Percentiles rank a stretch among this genome's conserved stretches.
Evolutionary conservation across 2,329 filamentous ascomycete genomes (phyloP).

Genomic region (Trichoderma oligosporum): DNA sequence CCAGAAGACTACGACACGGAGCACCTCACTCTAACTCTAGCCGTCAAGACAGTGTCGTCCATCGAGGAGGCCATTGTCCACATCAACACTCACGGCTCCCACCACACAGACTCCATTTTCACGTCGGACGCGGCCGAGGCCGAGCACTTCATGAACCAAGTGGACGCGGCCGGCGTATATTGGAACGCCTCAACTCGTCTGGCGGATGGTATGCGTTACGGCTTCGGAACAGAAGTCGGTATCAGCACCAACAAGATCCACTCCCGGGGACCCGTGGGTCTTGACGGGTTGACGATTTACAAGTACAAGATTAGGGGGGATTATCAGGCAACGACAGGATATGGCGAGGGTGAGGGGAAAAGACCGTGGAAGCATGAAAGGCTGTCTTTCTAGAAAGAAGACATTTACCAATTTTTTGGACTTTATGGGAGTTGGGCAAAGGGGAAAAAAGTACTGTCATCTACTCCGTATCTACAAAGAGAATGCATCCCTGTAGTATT

Average conservation of each 20-base stretch:
- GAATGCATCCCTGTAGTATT: no score
- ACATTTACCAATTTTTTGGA: not conserved
- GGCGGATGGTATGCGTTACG: conserved; percentile 94
- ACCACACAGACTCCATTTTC: conserved; percentile 90
- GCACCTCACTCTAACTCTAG: conserved; percentile 79
- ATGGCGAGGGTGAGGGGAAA: conserved; percentile 62
- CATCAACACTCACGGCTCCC: conserved; percentile 88
- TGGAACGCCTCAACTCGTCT: conserved; percentile 96
- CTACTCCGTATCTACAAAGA: not conserved
- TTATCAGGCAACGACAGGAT: conserved; percentile 77
- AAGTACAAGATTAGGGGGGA: conserved; percentile 86
- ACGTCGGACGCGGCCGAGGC: conserved; percentile 66
- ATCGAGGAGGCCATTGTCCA: conserved; percentile 73
- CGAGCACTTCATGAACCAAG: conserved; percentile 74
- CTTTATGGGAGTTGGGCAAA: not conserved
- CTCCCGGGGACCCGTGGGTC: conserved; percentile 82
- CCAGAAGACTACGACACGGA: conserved; percentile 80
- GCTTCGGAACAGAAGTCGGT: conserved; percentile 96
- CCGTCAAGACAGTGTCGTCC: conserved; percentile 71
- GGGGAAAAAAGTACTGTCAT: not conserved
- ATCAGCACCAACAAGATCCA: conserved; percentile 99
- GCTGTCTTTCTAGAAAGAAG: conserved; percentile 38
- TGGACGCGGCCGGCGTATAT: conserved; percentile 90
- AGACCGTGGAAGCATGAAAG: conserved; percentile 57
- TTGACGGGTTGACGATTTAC: conserved; percentile 95